These are phyloP conservation scores for Fusarium metavorans DNA, from an alignment of 2,329 filamentous ascomycete genomes.

Conservation along the genomic window DNA sequence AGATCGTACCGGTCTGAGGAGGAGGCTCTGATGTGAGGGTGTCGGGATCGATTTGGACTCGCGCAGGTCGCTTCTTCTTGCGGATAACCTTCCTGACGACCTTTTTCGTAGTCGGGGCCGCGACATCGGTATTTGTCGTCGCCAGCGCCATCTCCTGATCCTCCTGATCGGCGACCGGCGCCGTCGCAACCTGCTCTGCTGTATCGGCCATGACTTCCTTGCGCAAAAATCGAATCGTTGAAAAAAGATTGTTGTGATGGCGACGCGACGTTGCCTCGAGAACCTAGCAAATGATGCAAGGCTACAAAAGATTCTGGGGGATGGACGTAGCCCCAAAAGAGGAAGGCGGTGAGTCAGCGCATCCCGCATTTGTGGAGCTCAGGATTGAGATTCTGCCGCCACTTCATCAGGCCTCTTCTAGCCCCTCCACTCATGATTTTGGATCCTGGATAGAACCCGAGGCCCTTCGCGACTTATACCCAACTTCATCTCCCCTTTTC, in stretches of 20 bases:
- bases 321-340: slow-evolving; percentile 15
- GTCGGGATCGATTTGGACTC: slow-evolving; percentile 89
- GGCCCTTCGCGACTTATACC: slow-evolving; percentile 22
- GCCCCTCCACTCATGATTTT: slow-evolving; percentile 46
- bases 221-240: slow-evolving; percentile 7
- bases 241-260: slow-evolving; percentile 29
- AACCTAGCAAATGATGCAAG: slow-evolving; percentile 42
- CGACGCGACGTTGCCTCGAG: slow-evolving; percentile 39
- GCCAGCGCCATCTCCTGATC: slow-evolving; percentile 50
- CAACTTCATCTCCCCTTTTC: slow-evolving; percentile 11
- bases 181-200: slow-evolving; percentile 43
- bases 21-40: slow-evolving; percentile 86
- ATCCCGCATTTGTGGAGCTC: slow-evolving; percentile 33
- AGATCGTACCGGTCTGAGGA: slow-evolving; percentile 92
- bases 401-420: slow-evolving; percentile 43
- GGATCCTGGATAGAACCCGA: slow-evolving; percentile 27
- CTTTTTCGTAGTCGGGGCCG: slow-evolving; percentile 68
- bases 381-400: slow-evolving; percentile 41
- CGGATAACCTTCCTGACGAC: slow-evolving; percentile 87
- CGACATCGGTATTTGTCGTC: slow-evolving; percentile 58
- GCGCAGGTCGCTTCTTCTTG: slow-evolving; percentile 89
- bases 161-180: slow-evolving; percentile 43
- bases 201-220: slow-evolving; percentile 48
- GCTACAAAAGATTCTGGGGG: slow-evolving; percentile 43
- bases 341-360: slow-evolving; percentile 47